A percentile compares a stretch with the other conserved stretches of the same genome.
Conservation (phyloP, 192 early-diverging fungal genomes). For the Gonapodya prolifera region DNA sequence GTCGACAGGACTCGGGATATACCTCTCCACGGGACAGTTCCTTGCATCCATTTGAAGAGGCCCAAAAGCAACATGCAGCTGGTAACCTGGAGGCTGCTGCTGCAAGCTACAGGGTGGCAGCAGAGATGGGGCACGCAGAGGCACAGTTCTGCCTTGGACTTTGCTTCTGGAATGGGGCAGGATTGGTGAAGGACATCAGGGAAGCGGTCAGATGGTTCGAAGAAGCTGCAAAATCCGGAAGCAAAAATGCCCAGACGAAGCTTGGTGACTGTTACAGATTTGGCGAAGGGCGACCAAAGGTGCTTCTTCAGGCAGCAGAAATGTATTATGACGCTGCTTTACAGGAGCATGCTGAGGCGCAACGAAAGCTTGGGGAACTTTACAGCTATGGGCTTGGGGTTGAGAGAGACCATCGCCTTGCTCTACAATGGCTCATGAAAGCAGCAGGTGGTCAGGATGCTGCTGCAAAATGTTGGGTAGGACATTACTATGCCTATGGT, state of each 20-base stretch:
- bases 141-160: neutral
- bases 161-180: neutral
- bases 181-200: neutral
- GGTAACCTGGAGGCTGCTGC: no score
- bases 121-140: neutral
- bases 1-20: neutral
- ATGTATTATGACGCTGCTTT: neutral
- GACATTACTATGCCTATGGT: no score
- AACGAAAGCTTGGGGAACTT: neutral
- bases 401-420: neutral
- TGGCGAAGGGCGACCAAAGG: neutral
- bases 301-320: neutral
- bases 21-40: no score
- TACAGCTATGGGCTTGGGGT: neutral
- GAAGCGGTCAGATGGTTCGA: neutral
- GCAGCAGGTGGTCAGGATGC: no score
- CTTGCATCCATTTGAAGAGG: no score
- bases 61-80: no score
- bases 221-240: neutral
- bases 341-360: no score
- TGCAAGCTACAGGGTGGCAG: neutral
- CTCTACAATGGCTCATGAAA: neutral
- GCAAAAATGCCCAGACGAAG: neutral
- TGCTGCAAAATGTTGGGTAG: no score
- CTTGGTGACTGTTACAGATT: neutral